Base-by-base conservation (phyloP, 306 rosid species). In the Vigna nakashimae region DNA sequence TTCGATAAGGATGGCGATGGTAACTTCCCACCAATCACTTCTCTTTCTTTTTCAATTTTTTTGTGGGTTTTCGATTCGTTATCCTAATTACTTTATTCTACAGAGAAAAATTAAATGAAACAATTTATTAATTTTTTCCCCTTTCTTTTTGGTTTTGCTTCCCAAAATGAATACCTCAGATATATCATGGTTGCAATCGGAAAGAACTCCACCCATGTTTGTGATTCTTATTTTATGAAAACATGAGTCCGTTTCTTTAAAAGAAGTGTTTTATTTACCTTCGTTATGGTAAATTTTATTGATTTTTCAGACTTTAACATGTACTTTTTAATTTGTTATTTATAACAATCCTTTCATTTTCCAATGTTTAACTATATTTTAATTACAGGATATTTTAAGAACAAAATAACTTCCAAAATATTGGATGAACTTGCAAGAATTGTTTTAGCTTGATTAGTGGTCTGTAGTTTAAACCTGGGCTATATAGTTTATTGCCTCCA, bases 1-100 rank as follows among this genome's bases (percentile, higher is more conserved):
- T 89, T 91, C 74, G 96, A 91, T 76, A 91, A 89, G 86, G 96
- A 91, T 80, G 93, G 96, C 51, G 96, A 91, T 78, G 96, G 96
- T 91, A 20, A 48, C 16, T 45, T 45, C 11, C 50, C 1, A 9
- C 49, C 36, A 60, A 63, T 81, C 71, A 28, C 9, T 32, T 15
- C 38, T 53, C 20, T 4, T 10, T 18, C 7, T 24, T 3, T 32
- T 42, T 42, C 3, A 0, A 49, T 20, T 59, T 60, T 52, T 18
- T 17, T 28, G 71, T 40, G 1, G 49, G 11, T 7, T 4, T 60
- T 12, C 32, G 10, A 34, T 69, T 20, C 26, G 57, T 56, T 65
- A 15, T 10, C 73, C 24, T 65, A 36, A 32, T 49, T 62, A 12
- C 69, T 18, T 56, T 6, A 20, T 28, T 10, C 15, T 0, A 13